Conservation (phyloP, 805 yeast genomes). For the Saccharomycopsis synnaedendra region DNA sequence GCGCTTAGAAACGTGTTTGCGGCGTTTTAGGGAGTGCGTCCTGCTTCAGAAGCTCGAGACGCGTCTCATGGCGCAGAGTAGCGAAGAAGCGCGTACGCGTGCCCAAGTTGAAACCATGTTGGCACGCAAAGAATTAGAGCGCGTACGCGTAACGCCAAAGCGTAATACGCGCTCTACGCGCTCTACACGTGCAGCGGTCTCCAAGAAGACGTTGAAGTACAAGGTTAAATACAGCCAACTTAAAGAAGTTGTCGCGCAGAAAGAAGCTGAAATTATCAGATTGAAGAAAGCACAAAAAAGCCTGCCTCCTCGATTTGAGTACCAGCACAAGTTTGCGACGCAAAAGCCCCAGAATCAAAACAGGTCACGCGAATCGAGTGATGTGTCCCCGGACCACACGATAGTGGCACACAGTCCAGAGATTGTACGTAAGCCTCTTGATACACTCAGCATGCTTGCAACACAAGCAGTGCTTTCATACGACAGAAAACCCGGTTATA, state of each 20-base stretch:
- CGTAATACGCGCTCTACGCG: neutral
- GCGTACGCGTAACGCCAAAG: neutral
- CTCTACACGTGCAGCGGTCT: too few species aligned
- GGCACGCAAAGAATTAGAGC: conserved; percentile 31
- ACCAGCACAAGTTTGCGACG: neutral
- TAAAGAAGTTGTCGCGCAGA: conserved; percentile 9
- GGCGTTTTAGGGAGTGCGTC: conserved; percentile 4
- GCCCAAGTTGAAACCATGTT: conserved; percentile 35
- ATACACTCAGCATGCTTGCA: conserved; percentile 16
- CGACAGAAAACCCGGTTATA: neutral
- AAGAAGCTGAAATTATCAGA: conserved; percentile 6
- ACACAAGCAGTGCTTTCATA: conserved; percentile 13
- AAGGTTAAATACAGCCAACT: conserved; percentile 12
- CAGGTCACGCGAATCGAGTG: too few species aligned
- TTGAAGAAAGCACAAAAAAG: conserved; percentile 4
- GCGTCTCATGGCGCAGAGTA: conserved; percentile 8
- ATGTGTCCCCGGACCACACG: conserved; percentile 12
- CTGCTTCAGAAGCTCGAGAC: conserved; percentile 12
- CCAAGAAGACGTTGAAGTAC: conserved; percentile 14
- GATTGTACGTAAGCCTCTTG: neutral
- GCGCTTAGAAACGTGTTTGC: conserved; percentile 5
- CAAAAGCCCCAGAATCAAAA: too few species aligned
- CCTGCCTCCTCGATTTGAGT: conserved; percentile 10
- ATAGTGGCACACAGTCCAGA: conserved; percentile 9
- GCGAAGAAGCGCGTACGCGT: conserved; percentile 18